Conservation (phyloP, 2,329 filamentous ascomycete genomes). For the Pseudogymnoascus sp. region DNA sequence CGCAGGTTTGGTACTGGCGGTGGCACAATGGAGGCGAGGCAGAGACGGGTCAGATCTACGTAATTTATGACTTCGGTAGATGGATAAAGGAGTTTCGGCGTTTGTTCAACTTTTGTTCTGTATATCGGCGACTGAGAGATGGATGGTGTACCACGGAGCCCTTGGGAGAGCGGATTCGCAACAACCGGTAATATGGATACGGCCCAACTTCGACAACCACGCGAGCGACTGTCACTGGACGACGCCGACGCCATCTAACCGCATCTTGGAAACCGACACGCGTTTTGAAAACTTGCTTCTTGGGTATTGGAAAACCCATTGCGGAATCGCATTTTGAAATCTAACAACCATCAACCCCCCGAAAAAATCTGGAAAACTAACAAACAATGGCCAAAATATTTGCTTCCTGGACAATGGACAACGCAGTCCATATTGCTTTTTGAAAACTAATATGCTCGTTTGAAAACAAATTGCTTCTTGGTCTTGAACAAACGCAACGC, state of each 20-base stretch:
- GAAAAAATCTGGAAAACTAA: neutral
- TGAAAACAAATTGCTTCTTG: neutral
- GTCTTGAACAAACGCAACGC: neutral
- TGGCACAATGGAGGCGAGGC: neutral
- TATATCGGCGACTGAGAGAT: neutral
- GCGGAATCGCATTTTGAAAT: neutral
- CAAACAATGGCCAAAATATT: neutral
- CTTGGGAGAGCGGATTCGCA: neutral
- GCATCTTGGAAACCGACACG: neutral
- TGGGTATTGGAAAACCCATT: neutral
- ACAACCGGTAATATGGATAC: neutral
- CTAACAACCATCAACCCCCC: neutral
- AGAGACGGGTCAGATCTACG: neutral
- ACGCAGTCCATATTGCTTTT: neutral
- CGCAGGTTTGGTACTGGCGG: neutral
- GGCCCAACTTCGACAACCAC: slow-evolving; percentile 2
- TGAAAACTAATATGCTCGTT: neutral
- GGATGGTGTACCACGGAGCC: neutral
- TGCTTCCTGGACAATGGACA: neutral
- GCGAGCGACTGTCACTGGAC: neutral
- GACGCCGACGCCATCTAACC: neutral
- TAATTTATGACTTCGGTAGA: neutral
- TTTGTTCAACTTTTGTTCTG: neutral
- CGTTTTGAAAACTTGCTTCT: neutral
- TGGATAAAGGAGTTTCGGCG: neutral